phyloP scores from a whole-genome alignment of 78 protist species.

The Monosiga brevicollis region DNA sequence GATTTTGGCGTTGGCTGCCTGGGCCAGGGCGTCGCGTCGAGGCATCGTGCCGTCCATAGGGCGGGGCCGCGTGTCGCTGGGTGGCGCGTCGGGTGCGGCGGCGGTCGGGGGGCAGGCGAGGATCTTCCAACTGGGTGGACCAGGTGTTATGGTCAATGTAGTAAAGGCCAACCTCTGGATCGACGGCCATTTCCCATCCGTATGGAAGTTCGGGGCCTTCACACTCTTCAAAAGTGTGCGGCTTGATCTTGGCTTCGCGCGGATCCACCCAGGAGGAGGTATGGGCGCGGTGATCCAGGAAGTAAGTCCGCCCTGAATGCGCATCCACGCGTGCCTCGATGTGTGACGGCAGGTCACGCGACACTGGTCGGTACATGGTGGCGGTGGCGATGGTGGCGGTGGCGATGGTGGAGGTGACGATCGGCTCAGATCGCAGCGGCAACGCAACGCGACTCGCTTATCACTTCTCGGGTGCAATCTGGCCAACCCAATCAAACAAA shows the following conservation, averaged over 20 bases:
- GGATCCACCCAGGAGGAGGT: conserved; percentile 15
- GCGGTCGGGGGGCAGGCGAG: neutral
- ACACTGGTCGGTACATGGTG: too few species aligned
- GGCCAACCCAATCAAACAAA: too few species aligned
- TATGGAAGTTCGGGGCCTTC: conserved; percentile 6
- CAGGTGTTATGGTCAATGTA: conserved; percentile 6
- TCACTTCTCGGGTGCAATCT: too few species aligned
- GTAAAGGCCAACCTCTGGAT: neutral
- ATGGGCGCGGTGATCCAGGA: neutral
- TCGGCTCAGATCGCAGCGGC: too few species aligned
- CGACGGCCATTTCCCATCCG: neutral
- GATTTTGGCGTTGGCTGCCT: too few species aligned
- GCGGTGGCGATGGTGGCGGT: too few species aligned
- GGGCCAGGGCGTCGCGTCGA: too few species aligned
- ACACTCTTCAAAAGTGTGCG: conserved; percentile 10
- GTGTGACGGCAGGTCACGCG: neutral
- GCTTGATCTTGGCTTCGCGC: neutral
- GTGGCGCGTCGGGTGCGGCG: too few species aligned
- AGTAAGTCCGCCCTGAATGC: neutral
- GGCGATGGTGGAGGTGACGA: too few species aligned
- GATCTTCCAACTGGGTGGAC: conserved; percentile 15
- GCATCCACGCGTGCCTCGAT: neutral
- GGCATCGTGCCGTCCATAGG: too few species aligned
- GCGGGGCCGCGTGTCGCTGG: too few species aligned
- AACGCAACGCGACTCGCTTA: too few species aligned